Conservation (phyloP, 2,329 filamentous ascomycete species). For the Pseudopyrenochaeta lycopersici region DNA sequence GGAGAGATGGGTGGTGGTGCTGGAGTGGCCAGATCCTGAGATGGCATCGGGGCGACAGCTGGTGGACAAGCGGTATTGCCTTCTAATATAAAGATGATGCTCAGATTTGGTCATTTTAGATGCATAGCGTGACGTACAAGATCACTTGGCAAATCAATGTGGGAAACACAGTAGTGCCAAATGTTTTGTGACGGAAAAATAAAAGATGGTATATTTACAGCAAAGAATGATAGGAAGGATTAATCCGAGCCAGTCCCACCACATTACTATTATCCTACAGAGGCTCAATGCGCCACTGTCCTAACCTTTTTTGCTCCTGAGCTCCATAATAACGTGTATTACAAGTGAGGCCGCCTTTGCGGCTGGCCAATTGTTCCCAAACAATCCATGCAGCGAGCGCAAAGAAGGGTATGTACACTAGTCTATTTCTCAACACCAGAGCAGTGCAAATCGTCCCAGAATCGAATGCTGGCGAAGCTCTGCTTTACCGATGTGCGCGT, state of each 20-base stretch:
- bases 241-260: not conserved
- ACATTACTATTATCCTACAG: not conserved
- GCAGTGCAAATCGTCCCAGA: not conserved
- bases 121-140: no score
- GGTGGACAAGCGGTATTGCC: slow-evolving; percentile 68
- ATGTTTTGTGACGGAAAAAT: no score
- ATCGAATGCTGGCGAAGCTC: not conserved
- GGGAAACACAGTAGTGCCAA: no score
- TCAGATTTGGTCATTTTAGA: no score
- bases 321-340: not conserved
- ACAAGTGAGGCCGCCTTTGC: not conserved
- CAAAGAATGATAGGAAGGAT: not conserved
- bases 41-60: slow-evolving; percentile 69
- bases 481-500: not conserved
- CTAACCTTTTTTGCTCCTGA: not conserved
- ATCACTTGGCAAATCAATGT: no score
- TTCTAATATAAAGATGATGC: slow-evolving; percentile 33
- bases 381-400: not conserved
- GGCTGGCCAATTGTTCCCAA: not conserved
- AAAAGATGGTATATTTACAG: not conserved
- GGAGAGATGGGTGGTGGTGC: slow-evolving; percentile 72
- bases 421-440: not conserved
- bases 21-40: slow-evolving; percentile 66
- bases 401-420: not conserved
- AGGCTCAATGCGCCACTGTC: not conserved